Evolutionary conservation across 768 basidiomycete species (phyloP).

Genomic region (Boletus rufocinnamomeus): DNA sequence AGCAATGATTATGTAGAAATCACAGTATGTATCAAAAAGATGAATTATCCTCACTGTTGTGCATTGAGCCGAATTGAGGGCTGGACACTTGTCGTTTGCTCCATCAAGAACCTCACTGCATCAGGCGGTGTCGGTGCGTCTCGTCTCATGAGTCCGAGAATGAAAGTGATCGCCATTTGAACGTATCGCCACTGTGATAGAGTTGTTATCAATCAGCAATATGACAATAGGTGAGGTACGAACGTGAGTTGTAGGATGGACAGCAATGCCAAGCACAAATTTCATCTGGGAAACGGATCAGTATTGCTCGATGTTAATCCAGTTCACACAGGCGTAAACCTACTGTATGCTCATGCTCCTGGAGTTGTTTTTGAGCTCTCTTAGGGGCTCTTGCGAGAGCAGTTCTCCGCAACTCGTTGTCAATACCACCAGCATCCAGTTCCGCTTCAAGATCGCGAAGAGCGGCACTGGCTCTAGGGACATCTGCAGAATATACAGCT

Average conservation of each 20-base stretch:
- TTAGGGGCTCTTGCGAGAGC: conserved; percentile 44
- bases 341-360: conserved; percentile 54
- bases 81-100: conserved; percentile 69
- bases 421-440: conserved; percentile 45
- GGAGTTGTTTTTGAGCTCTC: conserved; percentile 48
- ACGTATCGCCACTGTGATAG: conserved; percentile 76
- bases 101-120: conserved; percentile 62
- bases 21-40: neutral
- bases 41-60: conserved; percentile 50
- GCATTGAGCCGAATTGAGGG: conserved; percentile 63
- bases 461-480: conserved; percentile 49
- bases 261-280: conserved; percentile 61
- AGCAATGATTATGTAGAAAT: conserved; percentile 1
- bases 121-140: conserved; percentile 56
- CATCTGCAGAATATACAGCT: conserved; percentile 55
- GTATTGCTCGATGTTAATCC: neutral
- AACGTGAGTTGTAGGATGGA: conserved; percentile 70
- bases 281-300: conserved; percentile 45
- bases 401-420: conserved; percentile 44
- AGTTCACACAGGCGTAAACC: conserved; percentile 11
- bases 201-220: conserved; percentile 7
- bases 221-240: conserved; percentile 26
- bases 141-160: conserved; percentile 62
- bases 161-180: conserved; percentile 66
- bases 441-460: conserved; percentile 51